phyloP scores from a whole-genome alignment of 202 grass and related monocot species.

The Alloteropsis angusta region DNA sequence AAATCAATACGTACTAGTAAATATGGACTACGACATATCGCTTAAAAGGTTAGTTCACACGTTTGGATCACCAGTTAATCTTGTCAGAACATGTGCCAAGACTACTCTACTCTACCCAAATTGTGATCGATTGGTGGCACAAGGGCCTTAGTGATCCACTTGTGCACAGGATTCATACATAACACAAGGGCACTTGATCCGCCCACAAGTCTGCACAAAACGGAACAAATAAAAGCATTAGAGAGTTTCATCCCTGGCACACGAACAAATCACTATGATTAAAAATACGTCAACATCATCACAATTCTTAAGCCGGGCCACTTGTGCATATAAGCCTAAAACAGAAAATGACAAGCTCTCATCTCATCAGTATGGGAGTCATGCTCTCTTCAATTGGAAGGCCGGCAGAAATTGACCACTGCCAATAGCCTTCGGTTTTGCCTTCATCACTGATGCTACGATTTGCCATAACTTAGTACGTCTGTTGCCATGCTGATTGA shows the following conservation, averaged over 20 bases:
- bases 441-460: background rate
- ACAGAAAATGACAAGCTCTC: background rate
- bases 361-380: background rate
- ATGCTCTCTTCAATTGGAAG: slow-evolving; percentile 1
- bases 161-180: background rate
- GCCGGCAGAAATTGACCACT: slow-evolving; percentile 12
- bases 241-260: background rate
- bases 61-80: background rate
- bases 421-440: background rate
- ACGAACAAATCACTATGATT: background rate
- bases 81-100: no score
- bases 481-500: background rate
- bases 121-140: background rate
- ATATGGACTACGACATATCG: background rate
- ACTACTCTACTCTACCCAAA: background rate
- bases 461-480: background rate
- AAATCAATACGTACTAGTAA: background rate
- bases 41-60: background rate
- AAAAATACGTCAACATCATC: background rate
- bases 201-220: background rate
- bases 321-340: background rate
- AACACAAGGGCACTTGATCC: background rate
- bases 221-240: background rate
- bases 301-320: background rate
- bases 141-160: background rate